Percentiles rank a stretch among this genome's conserved stretches.
These are phyloP conservation scores for Toxoplasma gondii DNA, from an alignment of 169 alveolate genomes.

Conservation along the genomic window DNA sequence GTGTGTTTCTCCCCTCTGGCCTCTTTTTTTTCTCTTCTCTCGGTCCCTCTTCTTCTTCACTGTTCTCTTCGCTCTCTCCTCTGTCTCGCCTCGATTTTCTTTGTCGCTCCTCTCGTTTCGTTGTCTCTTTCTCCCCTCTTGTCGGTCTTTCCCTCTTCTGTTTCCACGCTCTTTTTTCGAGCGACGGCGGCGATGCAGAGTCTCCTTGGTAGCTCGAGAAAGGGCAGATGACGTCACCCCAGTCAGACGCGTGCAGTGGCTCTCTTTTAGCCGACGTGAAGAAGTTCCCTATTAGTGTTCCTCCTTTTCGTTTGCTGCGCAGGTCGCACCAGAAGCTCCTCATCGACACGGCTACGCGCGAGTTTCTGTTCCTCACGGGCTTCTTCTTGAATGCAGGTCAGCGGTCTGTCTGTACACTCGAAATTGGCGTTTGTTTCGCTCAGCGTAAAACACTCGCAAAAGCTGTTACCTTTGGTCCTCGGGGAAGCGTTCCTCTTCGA, in stretches of 20 bases:
- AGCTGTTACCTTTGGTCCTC: too few relatives aligned
- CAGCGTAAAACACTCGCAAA: too few relatives aligned
- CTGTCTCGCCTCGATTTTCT: too few relatives aligned
- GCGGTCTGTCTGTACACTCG: too few relatives aligned
- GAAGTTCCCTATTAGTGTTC: too few relatives aligned
- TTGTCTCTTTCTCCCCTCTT: not conserved
- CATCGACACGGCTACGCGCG: conserved; percentile 69
- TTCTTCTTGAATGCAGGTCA: conserved; percentile 63
- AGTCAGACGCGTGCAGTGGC: too few relatives aligned
- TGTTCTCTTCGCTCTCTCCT: not conserved
- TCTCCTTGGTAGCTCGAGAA: too few relatives aligned
- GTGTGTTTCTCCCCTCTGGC: not conserved
- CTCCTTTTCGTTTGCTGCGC: not conserved
- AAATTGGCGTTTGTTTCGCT: not conserved
- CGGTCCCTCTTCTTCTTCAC: not conserved
- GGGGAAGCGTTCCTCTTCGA: too few relatives aligned
- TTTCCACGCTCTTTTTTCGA: not conserved
- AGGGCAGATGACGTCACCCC: too few relatives aligned
- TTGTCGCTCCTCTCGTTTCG: not conserved
- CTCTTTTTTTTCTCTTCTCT: not conserved
- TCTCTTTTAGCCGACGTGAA: too few relatives aligned
- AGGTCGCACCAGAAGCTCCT: conserved; percentile 71
- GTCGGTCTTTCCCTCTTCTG: not conserved
- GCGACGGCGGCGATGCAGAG: too few relatives aligned
- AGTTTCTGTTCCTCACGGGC: conserved; percentile 63